Base-by-base conservation (phyloP, 208 protist genomes). In the Crithidia thermophila region DNA sequence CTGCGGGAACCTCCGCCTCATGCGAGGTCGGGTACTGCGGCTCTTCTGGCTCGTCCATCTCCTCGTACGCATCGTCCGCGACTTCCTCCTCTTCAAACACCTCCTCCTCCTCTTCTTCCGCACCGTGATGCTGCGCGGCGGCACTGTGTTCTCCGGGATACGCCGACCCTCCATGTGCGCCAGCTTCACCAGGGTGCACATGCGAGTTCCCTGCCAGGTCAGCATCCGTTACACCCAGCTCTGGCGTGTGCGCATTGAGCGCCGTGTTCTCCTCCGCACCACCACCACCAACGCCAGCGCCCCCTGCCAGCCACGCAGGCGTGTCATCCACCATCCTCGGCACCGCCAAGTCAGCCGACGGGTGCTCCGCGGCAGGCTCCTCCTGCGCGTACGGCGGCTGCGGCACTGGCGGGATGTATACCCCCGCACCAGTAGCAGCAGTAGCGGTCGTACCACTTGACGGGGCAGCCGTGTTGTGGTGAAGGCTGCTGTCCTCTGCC, bases 221-320 rank as follows among this genome's bases (percentile, higher is more conserved):
- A n/a, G 40, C 40, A n/a, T 4, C 45, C 6, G 45, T 50, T 13
- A 14, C 20, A 10, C 20, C 45, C 23, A 5, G 21, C 20, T 23
- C 45, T 46, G 16, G 5, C 0, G 40, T 46, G 8, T 9, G 16
- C 16, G 40, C 40, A 9, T 46, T 18, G 13, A n/a, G 9, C 40
- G 10, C 20, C 16, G 10, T 8, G 14, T 27, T 8, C 49, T 30
- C 6, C 49, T 59, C 52, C 52, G 45, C 14, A 1, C 40, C 40
- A 25, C 20, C 30, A 50, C 40, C 59, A 33, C 45, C 42, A 0
- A 8, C 49, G 4, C 50, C 34, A 3, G 18, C 25, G 1, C 36
- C 55, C 7, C 50, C 45, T n/a, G 21, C 34, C 40, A 72, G 37
- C 76, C 66, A 79, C 20, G 64, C 62, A 0, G 74, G 74, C 5